Conservation (phyloP, 768 basidiomycete species). For the Pleurotus djamor region DNA sequence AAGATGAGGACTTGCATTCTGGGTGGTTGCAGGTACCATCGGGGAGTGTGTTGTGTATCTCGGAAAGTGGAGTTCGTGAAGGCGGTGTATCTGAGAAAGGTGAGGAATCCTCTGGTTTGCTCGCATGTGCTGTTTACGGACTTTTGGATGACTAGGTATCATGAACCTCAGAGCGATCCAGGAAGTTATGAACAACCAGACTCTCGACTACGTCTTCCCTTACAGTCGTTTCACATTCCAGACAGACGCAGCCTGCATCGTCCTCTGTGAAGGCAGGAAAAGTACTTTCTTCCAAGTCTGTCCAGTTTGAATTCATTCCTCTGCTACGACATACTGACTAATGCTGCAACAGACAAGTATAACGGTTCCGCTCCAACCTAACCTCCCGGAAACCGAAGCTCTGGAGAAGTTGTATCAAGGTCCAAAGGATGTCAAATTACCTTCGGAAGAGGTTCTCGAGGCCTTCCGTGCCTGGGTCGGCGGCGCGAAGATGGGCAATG, state of each 20-base stretch:
- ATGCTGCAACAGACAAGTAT: constrained; percentile 51
- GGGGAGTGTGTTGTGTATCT: constrained; percentile 58
- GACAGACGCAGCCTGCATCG: constrained; percentile 68
- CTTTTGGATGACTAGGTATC: constrained; percentile 39
- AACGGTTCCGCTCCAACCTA: constrained; percentile 44
- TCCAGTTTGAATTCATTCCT: background rate
- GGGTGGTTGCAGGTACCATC: constrained; percentile 73
- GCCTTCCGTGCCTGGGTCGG: constrained; percentile 59
- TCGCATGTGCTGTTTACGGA: background rate
- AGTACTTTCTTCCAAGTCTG: constrained; percentile 72
- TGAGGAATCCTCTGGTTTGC: no score
- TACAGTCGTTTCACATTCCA: constrained; percentile 71
- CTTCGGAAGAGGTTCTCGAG: constrained; percentile 43
- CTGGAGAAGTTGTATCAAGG: constrained; percentile 46
- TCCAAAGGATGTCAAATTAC: constrained; percentile 39
- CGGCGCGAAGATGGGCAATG: constrained; percentile 57
- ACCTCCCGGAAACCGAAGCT: constrained; percentile 13
- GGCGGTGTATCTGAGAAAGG: constrained; percentile 60
- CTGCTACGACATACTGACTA: background rate
- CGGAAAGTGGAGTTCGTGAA: constrained; percentile 67
- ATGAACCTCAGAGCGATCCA: constrained; percentile 63
- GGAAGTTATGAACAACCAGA: constrained; percentile 61
- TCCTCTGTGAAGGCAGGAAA: constrained; percentile 61
- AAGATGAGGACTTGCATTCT: constrained; percentile 69
- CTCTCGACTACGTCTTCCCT: constrained; percentile 73